Base-by-base conservation (phyloP, 208 protist species). In the Naegleria lovaniensis region DNA sequence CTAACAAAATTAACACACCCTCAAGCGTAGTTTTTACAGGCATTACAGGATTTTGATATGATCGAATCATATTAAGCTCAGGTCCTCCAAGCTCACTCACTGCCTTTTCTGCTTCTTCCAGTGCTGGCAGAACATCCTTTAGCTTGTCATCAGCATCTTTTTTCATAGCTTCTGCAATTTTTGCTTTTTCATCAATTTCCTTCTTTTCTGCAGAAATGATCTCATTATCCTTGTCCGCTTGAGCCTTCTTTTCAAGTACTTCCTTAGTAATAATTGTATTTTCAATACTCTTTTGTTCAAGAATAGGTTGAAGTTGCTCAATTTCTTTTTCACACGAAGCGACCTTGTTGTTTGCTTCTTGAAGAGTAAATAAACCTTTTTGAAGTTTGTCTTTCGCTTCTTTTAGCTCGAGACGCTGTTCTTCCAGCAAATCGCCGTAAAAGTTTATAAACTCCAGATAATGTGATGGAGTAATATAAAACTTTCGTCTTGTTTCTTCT, bases 381-480 rank as follows among this genome's bases (percentile, higher is more conserved):
- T 29, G 87, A 88, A 98, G 93, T 40, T 94, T 86, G 3, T 88
- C 94, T 88, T 96, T 95, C 11, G 96, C 96, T 79, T 94, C 95
- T 19, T 92, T 58, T 41, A 94, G 92, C 93, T 97, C 91, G 40
- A 87, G 38, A 83, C 95, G 92, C 92, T 98, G 96, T 91, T 97
- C 95, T 85, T 94, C 94, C 36, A 98, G 93, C 92, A 98, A 91
- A 51, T 94, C 92, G 15, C 93, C 75, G 94, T 98, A 98, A 90
- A 96, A 95, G 48, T 93, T 96, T 59, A 99, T 94, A 67, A 99
- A 95, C 92, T 97, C 96, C 11, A 99, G 94, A 93, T 99, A 99
- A 11, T 96, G 98, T 67, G 96, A 98, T 55, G 98, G 98, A 29
- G 98, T 99, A 13, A 97, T 98, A 96, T 99, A 99, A 92, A 97